phyloP scores from a whole-genome alignment of 108 stramenopile species.

The Ochromonas danica region DNA sequence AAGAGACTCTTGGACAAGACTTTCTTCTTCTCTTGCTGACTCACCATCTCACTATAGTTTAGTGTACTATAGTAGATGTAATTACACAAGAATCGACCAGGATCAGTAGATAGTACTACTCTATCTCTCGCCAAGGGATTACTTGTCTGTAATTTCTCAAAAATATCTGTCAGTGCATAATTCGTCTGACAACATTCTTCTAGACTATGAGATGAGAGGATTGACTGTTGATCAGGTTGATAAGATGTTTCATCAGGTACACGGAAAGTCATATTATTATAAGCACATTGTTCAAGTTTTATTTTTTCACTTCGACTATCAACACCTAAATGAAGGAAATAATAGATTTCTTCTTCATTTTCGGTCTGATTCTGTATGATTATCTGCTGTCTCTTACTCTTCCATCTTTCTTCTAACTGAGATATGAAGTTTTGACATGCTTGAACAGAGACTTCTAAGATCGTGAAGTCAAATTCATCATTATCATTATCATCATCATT shows the following conservation, averaged over 20 bases:
- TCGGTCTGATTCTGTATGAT: no score
- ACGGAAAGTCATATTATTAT: constrained; percentile 87
- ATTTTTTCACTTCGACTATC: not conserved
- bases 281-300: constrained; percentile 74
- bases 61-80: constrained; percentile 49
- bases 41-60: constrained; percentile 48
- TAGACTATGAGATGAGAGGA: constrained; percentile 43
- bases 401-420: no score
- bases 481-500: no score
- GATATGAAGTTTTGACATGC: no score
- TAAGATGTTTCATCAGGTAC: constrained; percentile 77
- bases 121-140: constrained; percentile 36
- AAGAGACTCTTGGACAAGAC: constrained; percentile 33
- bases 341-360: no score
- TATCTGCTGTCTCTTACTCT: no score
- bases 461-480: no score
- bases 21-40: constrained; percentile 32
- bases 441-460: no score
- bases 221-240: constrained; percentile 59
- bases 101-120: constrained; percentile 37
- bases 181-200: constrained; percentile 33
- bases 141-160: not conserved
- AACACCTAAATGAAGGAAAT: not conserved
- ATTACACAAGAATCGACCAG: constrained; percentile 55
- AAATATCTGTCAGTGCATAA: constrained; percentile 24